phyloP scores from a whole-genome alignment of 2,329 filamentous ascomycete species.

The Colletotrichum noveboracense region DNA sequence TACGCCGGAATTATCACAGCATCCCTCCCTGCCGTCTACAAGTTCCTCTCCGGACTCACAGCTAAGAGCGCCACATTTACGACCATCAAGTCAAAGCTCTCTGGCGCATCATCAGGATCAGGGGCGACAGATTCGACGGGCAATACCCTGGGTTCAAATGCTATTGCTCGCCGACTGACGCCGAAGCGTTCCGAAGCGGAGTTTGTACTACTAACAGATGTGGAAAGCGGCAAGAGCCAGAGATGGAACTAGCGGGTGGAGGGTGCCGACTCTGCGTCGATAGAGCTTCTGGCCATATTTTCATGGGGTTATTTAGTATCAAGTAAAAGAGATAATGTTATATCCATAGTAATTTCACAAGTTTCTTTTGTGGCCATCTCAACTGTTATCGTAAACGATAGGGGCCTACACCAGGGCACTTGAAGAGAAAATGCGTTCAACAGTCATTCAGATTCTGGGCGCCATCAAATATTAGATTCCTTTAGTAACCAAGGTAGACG shows the following conservation, averaged over 20 bases:
- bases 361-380: no score
- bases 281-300: no score
- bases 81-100: neutral
- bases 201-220: neutral
- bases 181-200: neutral
- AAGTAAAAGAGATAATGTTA: no score
- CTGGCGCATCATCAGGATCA: neutral
- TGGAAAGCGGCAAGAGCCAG: neutral
- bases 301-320: no score
- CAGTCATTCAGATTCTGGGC: no score
- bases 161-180: neutral
- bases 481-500: accelerated
- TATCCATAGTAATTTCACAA: no score
- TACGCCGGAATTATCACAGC: neutral
- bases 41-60: neutral
- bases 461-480: no score
- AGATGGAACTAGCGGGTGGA: neutral
- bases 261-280: no score
- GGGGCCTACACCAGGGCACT: no score
- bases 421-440: no score
- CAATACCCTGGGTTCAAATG: neutral
- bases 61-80: neutral
- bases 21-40: conserved; percentile 3
- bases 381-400: no score
- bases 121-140: neutral